A percentile compares a stretch with the other conserved stretches of the same genome.
These are phyloP conservation scores for Fusarium sp. DNA, from an alignment of 2,329 filamentous ascomycete species.

Conservation along the genomic window DNA sequence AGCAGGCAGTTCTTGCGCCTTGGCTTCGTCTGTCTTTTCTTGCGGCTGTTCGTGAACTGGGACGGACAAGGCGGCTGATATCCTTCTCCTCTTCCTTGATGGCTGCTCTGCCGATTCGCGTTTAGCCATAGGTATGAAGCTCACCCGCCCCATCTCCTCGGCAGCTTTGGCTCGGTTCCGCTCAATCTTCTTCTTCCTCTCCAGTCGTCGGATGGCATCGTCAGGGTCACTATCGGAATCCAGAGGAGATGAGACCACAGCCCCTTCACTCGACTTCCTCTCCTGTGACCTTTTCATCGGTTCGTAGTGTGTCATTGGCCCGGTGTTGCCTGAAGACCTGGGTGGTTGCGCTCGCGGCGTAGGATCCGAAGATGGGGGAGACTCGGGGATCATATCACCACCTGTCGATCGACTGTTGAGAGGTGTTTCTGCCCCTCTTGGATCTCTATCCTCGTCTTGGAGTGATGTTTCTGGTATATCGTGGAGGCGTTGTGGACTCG, in stretches of 20 bases:
- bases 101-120: constrained; percentile 35
- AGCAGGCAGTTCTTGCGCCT: constrained; percentile 26
- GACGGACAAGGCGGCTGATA: neutral
- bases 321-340: constrained; percentile 36
- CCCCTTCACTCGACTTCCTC: constrained; percentile 45
- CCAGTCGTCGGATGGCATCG: constrained; percentile 45
- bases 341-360: constrained; percentile 35
- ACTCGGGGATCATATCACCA: constrained; percentile 51
- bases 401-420: constrained; percentile 37
- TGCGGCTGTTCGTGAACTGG: neutral
- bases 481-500: constrained; percentile 53
- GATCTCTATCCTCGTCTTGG: constrained; percentile 29
- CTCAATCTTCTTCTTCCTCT: constrained; percentile 51
- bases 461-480: constrained; percentile 45
- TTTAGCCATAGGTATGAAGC: constrained; percentile 43
- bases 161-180: constrained; percentile 53
- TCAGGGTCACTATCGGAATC: constrained; percentile 50
- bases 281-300: constrained; percentile 60
- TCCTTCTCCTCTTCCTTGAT: constrained; percentile 43
- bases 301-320: constrained; percentile 57
- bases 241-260: constrained; percentile 31
- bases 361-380: constrained; percentile 44
- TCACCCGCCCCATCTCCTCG: constrained; percentile 55
- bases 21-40: neutral
- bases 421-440: constrained; percentile 41